Percentiles rank a stretch among this genome's conserved stretches.
These are phyloP conservation scores for Agaricus blazei DNA, from an alignment of 768 basidiomycete genomes.

Conservation along the genomic window DNA sequence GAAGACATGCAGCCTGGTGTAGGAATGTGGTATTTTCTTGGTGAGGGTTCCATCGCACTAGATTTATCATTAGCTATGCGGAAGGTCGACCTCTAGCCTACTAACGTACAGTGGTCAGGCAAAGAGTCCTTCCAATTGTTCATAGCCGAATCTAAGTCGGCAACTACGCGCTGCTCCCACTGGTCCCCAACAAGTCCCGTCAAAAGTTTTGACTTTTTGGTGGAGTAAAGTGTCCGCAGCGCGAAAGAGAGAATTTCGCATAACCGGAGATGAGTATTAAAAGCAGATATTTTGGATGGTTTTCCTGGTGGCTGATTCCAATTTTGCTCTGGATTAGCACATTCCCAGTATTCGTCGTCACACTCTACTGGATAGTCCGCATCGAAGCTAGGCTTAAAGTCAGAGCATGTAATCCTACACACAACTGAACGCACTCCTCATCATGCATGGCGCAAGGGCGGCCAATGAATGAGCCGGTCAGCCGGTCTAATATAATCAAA, in stretches of 20 bases:
- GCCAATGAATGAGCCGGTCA: constrained; percentile 48
- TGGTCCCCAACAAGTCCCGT: constrained; percentile 43
- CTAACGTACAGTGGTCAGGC: constrained; percentile 46
- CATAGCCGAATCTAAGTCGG: constrained; percentile 59
- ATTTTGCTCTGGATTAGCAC: constrained; percentile 36
- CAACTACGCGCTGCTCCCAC: constrained; percentile 51
- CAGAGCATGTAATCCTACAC: not conserved
- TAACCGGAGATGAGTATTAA: constrained; percentile 50
- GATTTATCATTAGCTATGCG: not conserved
- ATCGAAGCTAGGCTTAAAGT: constrained; percentile 43
- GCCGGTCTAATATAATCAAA: constrained; percentile 26
- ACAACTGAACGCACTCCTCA: constrained; percentile 54
- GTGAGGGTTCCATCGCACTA: constrained; percentile 37
- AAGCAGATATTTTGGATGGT: constrained; percentile 49
- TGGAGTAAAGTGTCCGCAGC: constrained; percentile 50
- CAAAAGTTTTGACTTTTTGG: constrained; percentile 35
- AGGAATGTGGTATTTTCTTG: constrained; percentile 29
- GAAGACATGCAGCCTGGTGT: constrained; percentile 48
- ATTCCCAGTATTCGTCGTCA: constrained; percentile 43
- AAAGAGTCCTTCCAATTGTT: constrained; percentile 57
- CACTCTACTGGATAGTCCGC: constrained; percentile 61
- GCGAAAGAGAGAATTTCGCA: constrained; percentile 59
- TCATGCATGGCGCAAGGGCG: constrained; percentile 64
- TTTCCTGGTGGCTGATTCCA: constrained; percentile 63
- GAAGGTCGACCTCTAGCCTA: not conserved